These are phyloP conservation scores for Aspergillus incahuasiensis DNA, from an alignment of 495 filamentous ascomycete genomes.

Conservation along the genomic window DNA sequence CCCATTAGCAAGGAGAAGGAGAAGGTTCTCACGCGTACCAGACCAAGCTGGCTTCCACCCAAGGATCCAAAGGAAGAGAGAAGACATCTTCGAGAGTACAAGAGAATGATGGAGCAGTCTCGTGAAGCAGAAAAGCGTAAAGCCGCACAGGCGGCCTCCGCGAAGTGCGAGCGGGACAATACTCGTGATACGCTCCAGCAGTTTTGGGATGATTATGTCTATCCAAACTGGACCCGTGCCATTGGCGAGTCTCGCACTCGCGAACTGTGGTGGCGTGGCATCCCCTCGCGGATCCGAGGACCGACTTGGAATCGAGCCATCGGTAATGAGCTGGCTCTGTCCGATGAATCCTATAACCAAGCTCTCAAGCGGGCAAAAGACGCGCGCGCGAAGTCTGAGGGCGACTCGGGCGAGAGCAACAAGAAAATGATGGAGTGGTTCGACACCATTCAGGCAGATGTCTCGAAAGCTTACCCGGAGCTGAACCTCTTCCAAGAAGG, in stretches of 20 bases:
- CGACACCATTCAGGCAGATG: slow-evolving; percentile 64
- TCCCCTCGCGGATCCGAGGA: slow-evolving; percentile 75
- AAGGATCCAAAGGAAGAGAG: slow-evolving; percentile 92
- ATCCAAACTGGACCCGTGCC: slow-evolving; percentile 79
- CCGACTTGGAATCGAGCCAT: slow-evolving; percentile 81
- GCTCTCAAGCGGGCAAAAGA: slow-evolving; percentile 72
- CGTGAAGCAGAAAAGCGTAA: slow-evolving; percentile 55
- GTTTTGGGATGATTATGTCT: slow-evolving; percentile 84
- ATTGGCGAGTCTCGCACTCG: slow-evolving; percentile 70
- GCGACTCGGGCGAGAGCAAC: slow-evolving; percentile 44
- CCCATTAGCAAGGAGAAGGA: slow-evolving; percentile 97
- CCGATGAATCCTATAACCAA: slow-evolving; percentile 68
- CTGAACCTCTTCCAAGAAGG: slow-evolving; percentile 77
- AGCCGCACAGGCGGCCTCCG: slow-evolving; percentile 45
- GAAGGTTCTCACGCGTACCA: slow-evolving; percentile 80
- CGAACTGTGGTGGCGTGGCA: slow-evolving; percentile 91
- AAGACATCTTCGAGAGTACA: slow-evolving; percentile 85
- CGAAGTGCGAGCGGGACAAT: slow-evolving; percentile 59
- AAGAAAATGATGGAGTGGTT: slow-evolving; percentile 57
- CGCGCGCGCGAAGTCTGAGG: slow-evolving; percentile 47
- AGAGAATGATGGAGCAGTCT: slow-evolving; percentile 84
- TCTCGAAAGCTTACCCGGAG: slow-evolving; percentile 67
- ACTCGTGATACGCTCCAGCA: slow-evolving; percentile 57
- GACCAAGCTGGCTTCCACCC: slow-evolving; percentile 92
- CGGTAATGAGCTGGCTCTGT: slow-evolving; percentile 81